phyloP scores from a whole-genome alignment of 192 early-diverging fungal species.

The Pilaira anomala region DNA sequence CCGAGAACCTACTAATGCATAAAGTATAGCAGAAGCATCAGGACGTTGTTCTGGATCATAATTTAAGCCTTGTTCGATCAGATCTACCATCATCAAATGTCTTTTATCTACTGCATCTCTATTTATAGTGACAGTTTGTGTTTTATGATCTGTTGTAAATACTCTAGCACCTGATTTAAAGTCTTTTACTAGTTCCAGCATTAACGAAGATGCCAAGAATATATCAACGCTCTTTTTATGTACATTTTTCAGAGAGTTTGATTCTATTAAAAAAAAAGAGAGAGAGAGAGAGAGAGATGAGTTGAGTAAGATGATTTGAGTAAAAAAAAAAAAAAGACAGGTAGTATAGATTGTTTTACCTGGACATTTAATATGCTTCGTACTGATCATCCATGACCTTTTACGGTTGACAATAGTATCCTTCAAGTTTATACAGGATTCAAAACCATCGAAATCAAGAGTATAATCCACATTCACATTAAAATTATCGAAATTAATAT shows the following conservation, averaged over 20 bases:
- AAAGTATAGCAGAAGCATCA: background rate
- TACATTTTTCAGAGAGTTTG: too few species aligned
- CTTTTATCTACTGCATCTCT: background rate
- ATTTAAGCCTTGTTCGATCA: background rate
- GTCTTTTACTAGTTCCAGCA: too few species aligned
- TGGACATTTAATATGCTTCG: background rate
- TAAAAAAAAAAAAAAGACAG: too few species aligned
- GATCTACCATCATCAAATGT: background rate
- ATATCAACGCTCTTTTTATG: too few species aligned
- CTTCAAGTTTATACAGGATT: background rate
- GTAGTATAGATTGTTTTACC: background rate
- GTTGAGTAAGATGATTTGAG: too few species aligned
- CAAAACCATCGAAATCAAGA: background rate
- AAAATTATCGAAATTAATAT: background rate
- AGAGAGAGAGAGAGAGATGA: too few species aligned
- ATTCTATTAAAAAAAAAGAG: too few species aligned
- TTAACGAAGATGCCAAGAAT: too few species aligned
- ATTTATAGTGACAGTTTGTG: background rate
- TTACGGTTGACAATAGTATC: background rate
- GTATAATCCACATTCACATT: background rate
- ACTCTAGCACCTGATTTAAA: too few species aligned
- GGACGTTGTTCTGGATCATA: background rate
- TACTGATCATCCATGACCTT: background rate
- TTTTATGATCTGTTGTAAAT: background rate
- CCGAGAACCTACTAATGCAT: background rate